These are phyloP conservation scores for Alternaria solani DNA, from an alignment of 2,329 filamentous ascomycete genomes.

Conservation along the genomic window DNA sequence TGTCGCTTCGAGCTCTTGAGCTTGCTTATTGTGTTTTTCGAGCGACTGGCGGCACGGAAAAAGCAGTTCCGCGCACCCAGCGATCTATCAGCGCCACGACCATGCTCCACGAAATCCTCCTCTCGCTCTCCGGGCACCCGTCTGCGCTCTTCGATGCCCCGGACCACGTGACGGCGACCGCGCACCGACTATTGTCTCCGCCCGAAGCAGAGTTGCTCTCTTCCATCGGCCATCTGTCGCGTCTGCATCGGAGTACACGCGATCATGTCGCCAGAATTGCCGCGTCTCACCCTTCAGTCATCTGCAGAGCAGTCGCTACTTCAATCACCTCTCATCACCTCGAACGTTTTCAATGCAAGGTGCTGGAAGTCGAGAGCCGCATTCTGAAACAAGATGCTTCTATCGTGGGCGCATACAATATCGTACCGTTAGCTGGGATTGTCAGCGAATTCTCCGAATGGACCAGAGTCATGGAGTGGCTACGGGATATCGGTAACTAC, in stretches of 20 bases:
- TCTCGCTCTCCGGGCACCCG: conserved; percentile 92
- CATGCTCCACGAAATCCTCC: conserved; percentile 99
- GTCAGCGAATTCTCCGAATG: conserved; percentile 87
- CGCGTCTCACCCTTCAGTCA: conserved; percentile 75
- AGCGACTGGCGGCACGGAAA: conserved; percentile 31
- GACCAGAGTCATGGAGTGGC: conserved; percentile 85
- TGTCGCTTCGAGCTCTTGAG: conserved; percentile 51
- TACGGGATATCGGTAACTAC: conserved; percentile 76
- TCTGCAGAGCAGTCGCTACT: conserved; percentile 87
- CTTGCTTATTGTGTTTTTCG: conserved; percentile 40
- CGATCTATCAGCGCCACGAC: conserved; percentile 26
- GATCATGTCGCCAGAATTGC: conserved; percentile 72
- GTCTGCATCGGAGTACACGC: conserved; percentile 77
- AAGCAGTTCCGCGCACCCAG: conserved; percentile 17
- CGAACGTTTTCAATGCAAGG: conserved; percentile 79
- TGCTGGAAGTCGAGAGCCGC: conserved; percentile 81
- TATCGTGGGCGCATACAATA: conserved; percentile 89
- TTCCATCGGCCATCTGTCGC: conserved; percentile 78
- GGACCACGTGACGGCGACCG: conserved; percentile 48
- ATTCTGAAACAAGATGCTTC: conserved; percentile 79
- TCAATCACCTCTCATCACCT: conserved; percentile 79
- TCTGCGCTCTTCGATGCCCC: conserved; percentile 78
- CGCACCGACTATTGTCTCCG: conserved; percentile 68
- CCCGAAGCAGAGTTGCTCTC: conserved; percentile 83
- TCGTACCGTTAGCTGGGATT: conserved; percentile 87